phyloP scores from a whole-genome alignment of 331 rosid species.

The Malus hybrid region DNA sequence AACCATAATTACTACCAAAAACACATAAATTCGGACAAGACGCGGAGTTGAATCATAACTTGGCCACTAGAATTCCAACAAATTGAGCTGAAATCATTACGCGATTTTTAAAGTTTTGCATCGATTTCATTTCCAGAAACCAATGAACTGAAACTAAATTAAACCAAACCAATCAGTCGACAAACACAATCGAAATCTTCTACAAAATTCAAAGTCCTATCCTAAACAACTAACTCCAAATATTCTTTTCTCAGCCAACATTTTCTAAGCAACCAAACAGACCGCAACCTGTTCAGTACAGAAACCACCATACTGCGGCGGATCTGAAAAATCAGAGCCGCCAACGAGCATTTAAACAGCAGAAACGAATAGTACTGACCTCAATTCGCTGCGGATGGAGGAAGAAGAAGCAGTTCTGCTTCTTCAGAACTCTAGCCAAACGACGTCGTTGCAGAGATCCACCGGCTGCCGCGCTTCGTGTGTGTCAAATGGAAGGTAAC shows the following conservation, averaged over 20 bases:
- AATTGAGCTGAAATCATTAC: neutral
- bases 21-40: neutral
- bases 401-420: conserved; percentile 18
- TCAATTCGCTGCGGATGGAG: conserved; percentile 34
- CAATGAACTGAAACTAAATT: neutral
- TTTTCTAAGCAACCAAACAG: conserved; percentile 12
- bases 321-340: conserved; percentile 36
- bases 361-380: conserved; percentile 27
- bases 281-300: neutral
- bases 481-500: conserved; percentile 2
- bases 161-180: neutral
- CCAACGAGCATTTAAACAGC: conserved; percentile 10
- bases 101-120: neutral
- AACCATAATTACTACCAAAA: conserved; percentile 5
- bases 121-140: conserved; percentile 6
- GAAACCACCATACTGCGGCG: conserved; percentile 14
- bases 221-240: neutral
- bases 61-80: conserved; percentile 1
- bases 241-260: conserved; percentile 8
- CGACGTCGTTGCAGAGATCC: conserved; percentile 32
- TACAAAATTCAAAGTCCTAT: conserved; percentile 1
- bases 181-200: neutral
- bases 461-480: conserved; percentile 1
- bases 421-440: conserved; percentile 36
- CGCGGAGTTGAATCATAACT: neutral